Evolutionary conservation across 2,329 filamentous ascomycete species (phyloP).

Genomic region (Colletotrichum sansevieriae): DNA sequence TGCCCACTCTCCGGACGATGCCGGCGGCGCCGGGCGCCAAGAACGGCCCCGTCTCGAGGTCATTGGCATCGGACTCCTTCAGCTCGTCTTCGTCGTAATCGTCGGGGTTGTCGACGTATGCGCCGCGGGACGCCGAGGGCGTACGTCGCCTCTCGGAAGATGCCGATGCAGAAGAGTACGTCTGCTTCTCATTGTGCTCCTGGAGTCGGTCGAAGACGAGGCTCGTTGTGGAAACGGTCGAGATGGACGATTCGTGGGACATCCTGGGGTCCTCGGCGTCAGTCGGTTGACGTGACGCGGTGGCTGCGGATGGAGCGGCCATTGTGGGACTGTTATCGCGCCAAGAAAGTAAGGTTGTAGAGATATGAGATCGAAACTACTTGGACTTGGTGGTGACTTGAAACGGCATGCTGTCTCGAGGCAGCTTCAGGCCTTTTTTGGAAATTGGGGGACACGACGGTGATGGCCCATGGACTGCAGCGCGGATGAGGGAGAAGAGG

Average conservation of each 20-base stretch:
- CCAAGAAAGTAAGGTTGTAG: not conserved
- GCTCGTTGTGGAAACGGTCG: conserved; percentile 87
- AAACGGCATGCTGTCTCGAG: conserved; percentile 42
- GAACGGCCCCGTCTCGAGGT: conserved; percentile 68
- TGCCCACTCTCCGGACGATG: conserved; percentile 61
- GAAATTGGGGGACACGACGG: conserved; percentile 21
- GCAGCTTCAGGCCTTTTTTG: conserved; percentile 38
- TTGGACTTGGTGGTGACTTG: conserved; percentile 33
- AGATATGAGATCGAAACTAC: conserved; percentile 35
- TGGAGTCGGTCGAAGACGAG: conserved; percentile 83
- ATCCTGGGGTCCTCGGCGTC: conserved; percentile 47
- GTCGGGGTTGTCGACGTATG: conserved; percentile 54
- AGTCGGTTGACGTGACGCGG: conserved; percentile 25
- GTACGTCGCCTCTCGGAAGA: conserved; percentile 41
- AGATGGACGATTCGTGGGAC: conserved; percentile 70
- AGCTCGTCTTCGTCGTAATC: conserved; percentile 53
- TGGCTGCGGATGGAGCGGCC: conserved; percentile 25
- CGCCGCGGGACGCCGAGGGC: conserved; percentile 42
- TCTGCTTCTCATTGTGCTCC: conserved; percentile 61
- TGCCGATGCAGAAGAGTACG: conserved; percentile 41
- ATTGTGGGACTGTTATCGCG: conserved; percentile 28
- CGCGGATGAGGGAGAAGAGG: not conserved
- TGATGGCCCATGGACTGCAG: conserved; percentile 29
- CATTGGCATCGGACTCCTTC: conserved; percentile 57
- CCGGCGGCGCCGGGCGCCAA: conserved; percentile 55